phyloP scores from a whole-genome alignment of 495 filamentous ascomycete genomes.

The Penicillium chermesinum region DNA sequence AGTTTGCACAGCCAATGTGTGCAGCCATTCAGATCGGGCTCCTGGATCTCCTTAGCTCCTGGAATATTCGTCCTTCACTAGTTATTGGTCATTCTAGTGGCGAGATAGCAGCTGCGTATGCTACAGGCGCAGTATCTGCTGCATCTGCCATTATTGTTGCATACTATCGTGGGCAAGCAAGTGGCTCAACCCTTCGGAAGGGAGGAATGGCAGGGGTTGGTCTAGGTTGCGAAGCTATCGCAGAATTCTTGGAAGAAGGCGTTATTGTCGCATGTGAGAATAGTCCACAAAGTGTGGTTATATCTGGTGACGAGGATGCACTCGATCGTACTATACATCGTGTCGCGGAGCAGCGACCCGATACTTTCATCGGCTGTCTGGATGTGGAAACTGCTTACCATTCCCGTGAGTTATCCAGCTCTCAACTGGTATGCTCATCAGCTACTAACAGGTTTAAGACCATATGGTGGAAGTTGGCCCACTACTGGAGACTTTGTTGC shows the following conservation, averaged over 20 bases:
- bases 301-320: conserved; percentile 42
- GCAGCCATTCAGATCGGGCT: conserved; percentile 50
- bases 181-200: neutral
- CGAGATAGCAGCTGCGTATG: conserved; percentile 61
- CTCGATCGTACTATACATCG: conserved; percentile 29
- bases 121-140: conserved; percentile 42
- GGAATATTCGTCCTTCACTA: conserved; percentile 41
- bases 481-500: neutral
- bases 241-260: conserved; percentile 5
- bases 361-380: conserved; percentile 22
- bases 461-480: neutral
- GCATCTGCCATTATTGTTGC: conserved; percentile 29
- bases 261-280: conserved; percentile 43
- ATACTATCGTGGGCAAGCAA: conserved; percentile 31
- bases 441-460: neutral
- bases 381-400: conserved; percentile 44
- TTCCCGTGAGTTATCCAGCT: conserved; percentile 28
- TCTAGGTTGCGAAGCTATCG: conserved; percentile 9
- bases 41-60: conserved; percentile 38
- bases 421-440: no score
- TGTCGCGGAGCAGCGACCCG: conserved; percentile 20
- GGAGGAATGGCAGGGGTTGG: conserved; percentile 44
- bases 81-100: conserved; percentile 61
- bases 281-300: conserved; percentile 33
- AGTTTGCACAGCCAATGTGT: conserved; percentile 36